Evolutionary conservation across 1,284 basidiomycete species (phyloP), one percentile per base, ranked within the genome.

Genomic region (Coriolopsis trogii): DNA sequence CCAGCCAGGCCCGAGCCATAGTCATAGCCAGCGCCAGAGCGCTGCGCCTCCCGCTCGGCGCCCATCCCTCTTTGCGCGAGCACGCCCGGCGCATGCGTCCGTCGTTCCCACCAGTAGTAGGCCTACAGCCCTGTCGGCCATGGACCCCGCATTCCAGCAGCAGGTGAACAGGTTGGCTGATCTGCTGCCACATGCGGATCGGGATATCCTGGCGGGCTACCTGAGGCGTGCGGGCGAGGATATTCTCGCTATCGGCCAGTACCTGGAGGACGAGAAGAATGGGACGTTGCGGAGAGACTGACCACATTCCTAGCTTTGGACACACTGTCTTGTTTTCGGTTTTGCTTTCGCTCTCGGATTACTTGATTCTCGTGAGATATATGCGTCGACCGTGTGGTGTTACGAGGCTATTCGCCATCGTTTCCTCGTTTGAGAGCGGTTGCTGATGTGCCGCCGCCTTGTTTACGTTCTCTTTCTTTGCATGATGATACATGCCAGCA

Each of bases 201-300:
- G 81, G 45, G 70, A 70, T 8, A 73, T 91, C 3, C 75, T 94
- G 25, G 83, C 85, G 53, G 79, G 80, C 7, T 95, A 95, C 70
- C 69, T 94, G 45, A 77, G 78, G 25, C 78, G 85, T 21, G 75
- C 89, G 13, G 88, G 91, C 6, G 85, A 90, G 63, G 88, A 91
- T 67, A 87, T 92, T 49, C 71, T 88, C 39, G 92, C 92, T 6
- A 91, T 95, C 63, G 89, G 91, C 18, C 87, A 90, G 63, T 95
- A 93, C 68, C 73, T 95, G 25, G 91, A 93, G 60, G 92, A 95
- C 62, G 90, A 93, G 68, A 88, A 87, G 74, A 87, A 85, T 61
- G 89, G 89, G 20, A 78, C 73, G 18, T 66, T 91, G 38, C 77
- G 76, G 44, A 64, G 69, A 41, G 69, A 74, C 41, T 68, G 49